A percentile compares a stretch with the other conserved stretches of the same genome.
Conservation (phyloP, 2,329 filamentous ascomycete species). For the Clonostachys rhizophaga region DNA sequence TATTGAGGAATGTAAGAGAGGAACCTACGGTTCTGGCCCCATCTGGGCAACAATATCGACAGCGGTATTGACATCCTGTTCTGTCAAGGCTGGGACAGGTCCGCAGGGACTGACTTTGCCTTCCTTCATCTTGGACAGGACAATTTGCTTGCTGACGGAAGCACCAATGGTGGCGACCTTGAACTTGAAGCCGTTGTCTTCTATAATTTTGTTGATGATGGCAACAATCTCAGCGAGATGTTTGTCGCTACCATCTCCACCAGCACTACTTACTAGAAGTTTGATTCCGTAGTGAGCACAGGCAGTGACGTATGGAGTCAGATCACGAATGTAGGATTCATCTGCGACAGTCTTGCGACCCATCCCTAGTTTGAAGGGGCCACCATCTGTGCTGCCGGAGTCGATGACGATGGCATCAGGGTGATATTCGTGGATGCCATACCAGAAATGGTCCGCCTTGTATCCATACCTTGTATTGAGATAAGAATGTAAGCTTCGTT, state of each 20-base stretch:
- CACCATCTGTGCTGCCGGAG: constrained; percentile 19
- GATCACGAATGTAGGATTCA: constrained; percentile 29
- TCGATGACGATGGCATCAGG: constrained; percentile 19
- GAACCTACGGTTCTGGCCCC: constrained; percentile 12
- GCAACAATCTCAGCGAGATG: constrained; percentile 31
- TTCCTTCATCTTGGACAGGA: constrained; percentile 16
- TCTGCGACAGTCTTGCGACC: constrained; percentile 27
- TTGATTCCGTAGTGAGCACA: constrained; percentile 12
- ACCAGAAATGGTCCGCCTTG: constrained; percentile 19
- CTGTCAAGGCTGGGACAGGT: constrained; percentile 19
- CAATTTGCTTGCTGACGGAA: constrained; percentile 17
- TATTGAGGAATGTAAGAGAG: constrained; percentile 2
- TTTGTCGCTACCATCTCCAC: constrained; percentile 28
- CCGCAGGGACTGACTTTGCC: constrained; percentile 22
- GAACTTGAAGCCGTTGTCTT: constrained; percentile 16
- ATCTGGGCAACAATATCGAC: constrained; percentile 14
- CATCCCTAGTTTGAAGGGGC: constrained; percentile 28
- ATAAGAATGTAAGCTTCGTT: too few relatives aligned
- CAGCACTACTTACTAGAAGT: constrained; percentile 26
- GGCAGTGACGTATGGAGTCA: constrained; percentile 18
- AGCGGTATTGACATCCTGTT: constrained; percentile 8
- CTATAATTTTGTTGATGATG: constrained; percentile 25
- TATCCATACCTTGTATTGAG: constrained; percentile 14
- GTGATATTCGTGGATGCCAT: constrained; percentile 13
- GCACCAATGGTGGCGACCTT: constrained; percentile 24